A percentile compares a stretch with the other conserved stretches of the same genome.
Conservation (phyloP, 2,329 filamentous ascomycete species). For the Colletotrichum chrysophilum region DNA sequence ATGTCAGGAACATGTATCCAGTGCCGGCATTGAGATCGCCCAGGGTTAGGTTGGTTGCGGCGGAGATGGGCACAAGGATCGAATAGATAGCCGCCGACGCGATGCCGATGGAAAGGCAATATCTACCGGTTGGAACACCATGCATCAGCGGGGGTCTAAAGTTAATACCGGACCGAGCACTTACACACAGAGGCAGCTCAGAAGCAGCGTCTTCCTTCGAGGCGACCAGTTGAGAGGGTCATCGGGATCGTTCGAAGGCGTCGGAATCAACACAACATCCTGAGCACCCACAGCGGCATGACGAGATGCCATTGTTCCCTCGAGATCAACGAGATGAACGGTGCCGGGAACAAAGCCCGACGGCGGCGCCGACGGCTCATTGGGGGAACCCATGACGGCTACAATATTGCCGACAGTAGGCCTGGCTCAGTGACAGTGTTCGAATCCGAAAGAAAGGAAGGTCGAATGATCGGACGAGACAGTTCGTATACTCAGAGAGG, state of each 20-base stretch:
- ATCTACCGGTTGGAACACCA: background rate
- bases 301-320: constrained; percentile 33
- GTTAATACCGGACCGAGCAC: background rate
- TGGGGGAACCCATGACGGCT: background rate
- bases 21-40: constrained; percentile 53
- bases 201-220: constrained; percentile 28
- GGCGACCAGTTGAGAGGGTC: constrained; percentile 58
- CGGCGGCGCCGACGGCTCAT: background rate
- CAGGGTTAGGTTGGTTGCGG: constrained; percentile 47
- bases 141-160: rapidly evolving
- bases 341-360: constrained; percentile 38
- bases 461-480: background rate
- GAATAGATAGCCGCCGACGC: constrained; percentile 35
- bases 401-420: background rate
- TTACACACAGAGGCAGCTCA: constrained; percentile 35
- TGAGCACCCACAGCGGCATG: constrained; percentile 34
- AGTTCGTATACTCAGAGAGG: background rate
- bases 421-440: rapidly evolving
- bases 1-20: constrained; percentile 56
- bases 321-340: constrained; percentile 44
- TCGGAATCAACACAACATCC: constrained; percentile 56
- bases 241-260: constrained; percentile 53
- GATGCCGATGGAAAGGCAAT: constrained; percentile 22
- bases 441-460: background rate
- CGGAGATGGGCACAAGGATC: constrained; percentile 38